Evolutionary conservation across 2,329 filamentous ascomycete species (phyloP), one percentile per base, ranked within the genome.

Genomic region (Blastomyces gilchristii): DNA sequence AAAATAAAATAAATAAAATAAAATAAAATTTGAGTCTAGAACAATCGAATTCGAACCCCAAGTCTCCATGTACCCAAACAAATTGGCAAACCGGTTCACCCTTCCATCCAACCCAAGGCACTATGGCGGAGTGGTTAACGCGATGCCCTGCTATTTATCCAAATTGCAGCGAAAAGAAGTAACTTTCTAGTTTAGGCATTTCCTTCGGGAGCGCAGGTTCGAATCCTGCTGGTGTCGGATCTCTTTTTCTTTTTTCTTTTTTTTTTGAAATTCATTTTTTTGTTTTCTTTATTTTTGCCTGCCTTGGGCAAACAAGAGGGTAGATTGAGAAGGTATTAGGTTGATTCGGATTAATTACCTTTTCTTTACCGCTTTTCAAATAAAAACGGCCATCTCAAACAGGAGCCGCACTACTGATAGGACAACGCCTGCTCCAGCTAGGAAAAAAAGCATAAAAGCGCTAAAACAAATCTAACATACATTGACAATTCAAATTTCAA

Each of bases 111-210:
- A 14, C 9, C 8, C 18, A 11, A 43, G 54, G 54, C 54, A 58
- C 54, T 57, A 57, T 57, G 54, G 54, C 54, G 54, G 54, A 57
- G 54, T 57, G 54, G 54, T 57, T 57, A 58, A 58, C 54, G 54
- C 54, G 54, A 41, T 58, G 54, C 54, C 54, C 54, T 58, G 54
- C 54, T 58, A 58, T 58, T 43, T 43, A 14, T 34, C 37, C 52
- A 56, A 56, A 34, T 37, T 22, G 52, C 34, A 34, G 52, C 37
- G 37, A 9, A 39, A 12, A 39, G 9, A 9, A 5, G 9, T 5
- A 18, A n/a, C 43, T 8, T n/a, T 47, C 18, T 16, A 7, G 37
- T 39, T 43, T 7, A 58, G 34, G 54, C 54, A 58, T 58, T 58
- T 58, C 54, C 54, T 43, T 58, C 54, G 54, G 54, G 54, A 58